Evolutionary conservation across 768 basidiomycete genomes (phyloP).

Genomic region (Leucosporidium scottii): DNA sequence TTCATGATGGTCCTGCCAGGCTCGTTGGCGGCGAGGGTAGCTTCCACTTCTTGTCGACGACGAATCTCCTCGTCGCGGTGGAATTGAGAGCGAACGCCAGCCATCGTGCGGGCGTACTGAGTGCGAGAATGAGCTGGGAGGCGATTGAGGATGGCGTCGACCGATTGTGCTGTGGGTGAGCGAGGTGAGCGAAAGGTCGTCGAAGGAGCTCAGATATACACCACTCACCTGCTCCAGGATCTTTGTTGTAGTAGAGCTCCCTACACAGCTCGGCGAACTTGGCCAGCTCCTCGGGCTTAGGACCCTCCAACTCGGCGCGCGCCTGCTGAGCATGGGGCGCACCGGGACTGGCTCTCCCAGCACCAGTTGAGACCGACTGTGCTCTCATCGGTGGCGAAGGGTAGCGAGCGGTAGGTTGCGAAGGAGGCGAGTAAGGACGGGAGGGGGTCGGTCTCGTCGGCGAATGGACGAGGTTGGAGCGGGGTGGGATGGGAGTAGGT

Average conservation of each 20-base stretch:
- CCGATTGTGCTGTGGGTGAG: background rate
- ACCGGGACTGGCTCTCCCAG: no score
- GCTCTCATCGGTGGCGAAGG: no score
- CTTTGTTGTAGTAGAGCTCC: slow-evolving; percentile 16
- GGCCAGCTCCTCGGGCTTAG: slow-evolving; percentile 13
- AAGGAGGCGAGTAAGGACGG: no score
- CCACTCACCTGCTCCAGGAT: background rate
- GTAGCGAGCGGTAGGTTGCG: no score
- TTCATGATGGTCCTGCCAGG: slow-evolving; percentile 1
- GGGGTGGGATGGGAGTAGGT: no score
- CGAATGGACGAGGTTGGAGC: no score
- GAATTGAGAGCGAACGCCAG: slow-evolving; percentile 18
- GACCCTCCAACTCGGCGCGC: background rate
- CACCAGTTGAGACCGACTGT: no score
- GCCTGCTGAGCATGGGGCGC: no score
- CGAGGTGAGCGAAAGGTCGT: background rate
- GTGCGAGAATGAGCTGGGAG: slow-evolving; percentile 17
- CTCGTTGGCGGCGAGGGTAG: slow-evolving; percentile 1
- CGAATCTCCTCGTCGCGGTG: slow-evolving; percentile 28
- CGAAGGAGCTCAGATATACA: background rate
- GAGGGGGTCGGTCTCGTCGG: no score
- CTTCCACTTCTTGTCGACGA: slow-evolving; percentile 3
- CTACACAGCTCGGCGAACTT: slow-evolving; percentile 9
- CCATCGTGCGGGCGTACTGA: slow-evolving; percentile 26
- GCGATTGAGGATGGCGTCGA: slow-evolving; percentile 20